phyloP scores from a whole-genome alignment of 2,329 filamentous ascomycete genomes.

The Plenodomus lindquistii region DNA sequence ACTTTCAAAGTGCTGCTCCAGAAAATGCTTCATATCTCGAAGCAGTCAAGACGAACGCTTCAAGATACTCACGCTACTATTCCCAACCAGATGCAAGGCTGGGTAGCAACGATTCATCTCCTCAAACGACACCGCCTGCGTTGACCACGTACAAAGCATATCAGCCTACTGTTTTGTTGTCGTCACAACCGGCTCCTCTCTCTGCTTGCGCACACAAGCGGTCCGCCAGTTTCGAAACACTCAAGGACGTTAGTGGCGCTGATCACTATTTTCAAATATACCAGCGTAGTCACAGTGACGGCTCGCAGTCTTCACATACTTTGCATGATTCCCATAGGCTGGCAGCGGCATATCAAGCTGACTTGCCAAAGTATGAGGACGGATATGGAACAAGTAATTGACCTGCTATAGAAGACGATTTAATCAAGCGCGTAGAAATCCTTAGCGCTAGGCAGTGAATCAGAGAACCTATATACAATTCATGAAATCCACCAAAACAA shows the following conservation, averaged over 20 bases:
- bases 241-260: conserved; percentile 6
- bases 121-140: conserved; percentile 9
- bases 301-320: not conserved
- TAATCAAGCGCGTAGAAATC: too few species aligned
- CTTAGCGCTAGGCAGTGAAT: too few species aligned
- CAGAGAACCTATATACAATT: too few species aligned
- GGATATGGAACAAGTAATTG: conserved; percentile 16
- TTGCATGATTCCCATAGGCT: conserved; percentile 24
- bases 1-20: conserved; percentile 21
- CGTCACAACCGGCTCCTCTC: not conserved
- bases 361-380: conserved; percentile 21
- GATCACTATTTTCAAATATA: conserved; percentile 11
- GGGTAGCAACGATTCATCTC: conserved; percentile 7
- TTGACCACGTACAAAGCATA: conserved; percentile 27
- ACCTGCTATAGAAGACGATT: not conserved
- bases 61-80: conserved; percentile 16
- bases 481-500: too few species aligned
- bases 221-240: not conserved
- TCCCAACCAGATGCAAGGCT: conserved; percentile 7
- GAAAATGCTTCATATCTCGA: not conserved
- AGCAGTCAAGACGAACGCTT: conserved; percentile 6
- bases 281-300: conserved; percentile 2
- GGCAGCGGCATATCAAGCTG: conserved; percentile 30
- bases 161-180: conserved; percentile 2
- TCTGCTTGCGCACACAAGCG: conserved; percentile 9